Conservation (phyloP, 441 rosid genomes). For the Brassica hybrid region DNA sequence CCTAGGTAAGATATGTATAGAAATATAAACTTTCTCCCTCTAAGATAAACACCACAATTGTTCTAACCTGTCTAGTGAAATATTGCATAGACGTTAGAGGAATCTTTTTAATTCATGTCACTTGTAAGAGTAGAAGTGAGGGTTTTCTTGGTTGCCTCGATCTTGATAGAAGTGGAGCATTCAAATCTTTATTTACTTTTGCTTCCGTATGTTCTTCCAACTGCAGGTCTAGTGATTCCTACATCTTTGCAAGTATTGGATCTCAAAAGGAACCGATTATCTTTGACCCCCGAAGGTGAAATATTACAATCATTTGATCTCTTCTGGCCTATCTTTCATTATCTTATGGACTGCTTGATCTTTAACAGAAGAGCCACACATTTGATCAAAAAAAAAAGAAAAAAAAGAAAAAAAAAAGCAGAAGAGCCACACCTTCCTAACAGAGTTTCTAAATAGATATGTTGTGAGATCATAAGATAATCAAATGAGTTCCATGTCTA, state of each 20-base stretch:
- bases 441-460: not conserved
- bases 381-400: no score
- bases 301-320: slow-evolving; percentile 28
- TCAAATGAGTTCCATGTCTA: not conserved
- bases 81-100: not conserved
- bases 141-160: no score
- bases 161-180: not conserved
- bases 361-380: slow-evolving; percentile 8
- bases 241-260: slow-evolving; percentile 30
- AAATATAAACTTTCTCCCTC: slow-evolving; percentile 5
- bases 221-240: slow-evolving; percentile 29
- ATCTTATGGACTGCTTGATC: slow-evolving; percentile 1
- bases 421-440: slow-evolving; percentile 12
- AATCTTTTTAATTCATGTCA: not conserved
- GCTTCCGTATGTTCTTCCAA: slow-evolving; percentile 1
- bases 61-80: not conserved
- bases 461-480: slow-evolving; percentile 8
- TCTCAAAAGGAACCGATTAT: slow-evolving; percentile 24
- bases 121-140: not conserved
- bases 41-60: not conserved
- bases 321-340: not conserved
- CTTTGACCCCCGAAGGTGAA: slow-evolving; percentile 37
- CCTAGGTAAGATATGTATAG: slow-evolving; percentile 21
- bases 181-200: not conserved
- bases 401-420: not conserved